Conservation (phyloP, 257 asterid genomes). For the Nicotiana tomentosiformis region DNA sequence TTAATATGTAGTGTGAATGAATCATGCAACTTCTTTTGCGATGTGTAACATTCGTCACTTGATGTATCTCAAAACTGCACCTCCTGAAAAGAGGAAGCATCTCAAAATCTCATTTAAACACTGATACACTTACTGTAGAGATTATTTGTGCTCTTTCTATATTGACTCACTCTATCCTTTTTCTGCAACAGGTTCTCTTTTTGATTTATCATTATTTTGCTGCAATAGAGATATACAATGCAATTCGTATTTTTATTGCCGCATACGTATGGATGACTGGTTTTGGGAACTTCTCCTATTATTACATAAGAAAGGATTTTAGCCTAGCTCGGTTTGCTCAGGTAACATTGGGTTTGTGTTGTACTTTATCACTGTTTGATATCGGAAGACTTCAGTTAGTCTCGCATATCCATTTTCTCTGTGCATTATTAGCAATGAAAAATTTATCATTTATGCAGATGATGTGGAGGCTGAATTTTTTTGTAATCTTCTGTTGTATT, state of each 20-base stretch:
- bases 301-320: slow-evolving; percentile 86
- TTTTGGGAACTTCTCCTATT: slow-evolving; percentile 95
- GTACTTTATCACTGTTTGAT: slow-evolving; percentile 1
- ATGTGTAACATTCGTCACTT: slow-evolving; percentile 2
- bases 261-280: slow-evolving; percentile 99
- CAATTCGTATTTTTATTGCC: slow-evolving; percentile 92
- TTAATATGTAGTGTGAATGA: not conserved
- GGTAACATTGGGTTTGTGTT: slow-evolving; percentile 38
- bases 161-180: not conserved
- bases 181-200: slow-evolving; percentile 63
- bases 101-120: not conserved
- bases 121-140: not conserved
- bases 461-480: slow-evolving; percentile 99
- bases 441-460: slow-evolving; percentile 57
- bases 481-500: slow-evolving; percentile 84
- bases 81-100: not conserved
- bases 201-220: slow-evolving; percentile 97
- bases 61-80: not conserved
- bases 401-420: not conserved
- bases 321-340: slow-evolving; percentile 93
- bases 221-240: slow-evolving; percentile 92
- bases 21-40: not conserved
- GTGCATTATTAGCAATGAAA: not conserved
- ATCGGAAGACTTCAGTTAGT: not conserved
- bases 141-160: not conserved